These are phyloP conservation scores for Jamesozyma jinghongensis DNA, from an alignment of 805 yeast species.

Conservation along the genomic window DNA sequence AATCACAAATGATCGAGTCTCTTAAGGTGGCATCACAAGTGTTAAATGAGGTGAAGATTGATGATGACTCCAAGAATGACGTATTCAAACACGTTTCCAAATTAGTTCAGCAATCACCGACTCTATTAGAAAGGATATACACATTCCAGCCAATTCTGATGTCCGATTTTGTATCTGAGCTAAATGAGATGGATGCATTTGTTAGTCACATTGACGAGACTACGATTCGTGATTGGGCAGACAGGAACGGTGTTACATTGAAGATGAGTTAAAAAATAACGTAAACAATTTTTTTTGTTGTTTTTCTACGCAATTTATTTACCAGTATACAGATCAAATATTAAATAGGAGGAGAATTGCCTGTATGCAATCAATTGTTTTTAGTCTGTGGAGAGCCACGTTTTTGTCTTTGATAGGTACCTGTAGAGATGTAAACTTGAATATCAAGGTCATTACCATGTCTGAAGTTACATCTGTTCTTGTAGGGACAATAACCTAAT, in stretches of 20 bases:
- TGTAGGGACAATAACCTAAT: constrained; percentile 73
- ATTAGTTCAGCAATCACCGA: constrained; percentile 14
- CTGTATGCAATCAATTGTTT: not conserved
- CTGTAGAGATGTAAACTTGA: constrained; percentile 15
- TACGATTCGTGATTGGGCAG: constrained; percentile 29
- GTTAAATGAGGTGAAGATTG: constrained; percentile 8
- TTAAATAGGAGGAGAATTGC: not conserved
- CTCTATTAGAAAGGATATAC: constrained; percentile 21
- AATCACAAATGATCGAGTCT: constrained; percentile 23
- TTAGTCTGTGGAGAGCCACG: not conserved
- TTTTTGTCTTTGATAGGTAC: constrained; percentile 3
- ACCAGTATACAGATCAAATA: too few species aligned
- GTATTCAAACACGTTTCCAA: constrained; percentile 18
- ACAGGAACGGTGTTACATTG: constrained; percentile 21
- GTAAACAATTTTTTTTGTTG: not conserved
- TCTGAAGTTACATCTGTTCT: constrained; percentile 81
- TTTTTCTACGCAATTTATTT: too few species aligned
- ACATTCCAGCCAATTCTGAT: constrained; percentile 24
- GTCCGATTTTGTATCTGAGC: constrained; percentile 11
- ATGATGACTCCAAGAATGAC: constrained; percentile 9
- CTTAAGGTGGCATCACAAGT: constrained; percentile 23
- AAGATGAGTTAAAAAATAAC: not conserved
- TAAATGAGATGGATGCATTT: constrained; percentile 21
- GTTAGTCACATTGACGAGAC: constrained; percentile 21
- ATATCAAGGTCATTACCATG: constrained; percentile 42